phyloP scores from a whole-genome alignment of 306 rosid genomes.

The Medicago lupulina region DNA sequence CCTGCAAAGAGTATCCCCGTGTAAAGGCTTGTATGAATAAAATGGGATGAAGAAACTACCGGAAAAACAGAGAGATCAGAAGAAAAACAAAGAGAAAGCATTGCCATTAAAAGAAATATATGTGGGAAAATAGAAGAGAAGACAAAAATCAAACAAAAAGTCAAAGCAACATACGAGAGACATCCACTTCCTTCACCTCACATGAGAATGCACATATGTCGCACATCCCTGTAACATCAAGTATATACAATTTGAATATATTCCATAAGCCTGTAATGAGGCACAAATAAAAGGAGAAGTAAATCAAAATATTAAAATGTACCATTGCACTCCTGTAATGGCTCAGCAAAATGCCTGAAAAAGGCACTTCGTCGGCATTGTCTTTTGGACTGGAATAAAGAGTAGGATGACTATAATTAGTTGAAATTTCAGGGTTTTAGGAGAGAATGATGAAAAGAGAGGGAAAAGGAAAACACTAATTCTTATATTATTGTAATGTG shows the following conservation, averaged over 20 bases:
- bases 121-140: background rate
- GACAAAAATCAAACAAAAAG: conserved; percentile 37
- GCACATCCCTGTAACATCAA: conserved; percentile 75
- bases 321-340: conserved; percentile 89
- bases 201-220: conserved; percentile 83
- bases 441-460: conserved; percentile 35
- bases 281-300: conserved; percentile 20
- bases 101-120: conserved; percentile 12
- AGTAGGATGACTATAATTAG: conserved; percentile 26
- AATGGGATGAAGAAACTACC: conserved; percentile 28
- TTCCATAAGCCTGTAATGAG: conserved; percentile 12
- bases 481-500: background rate
- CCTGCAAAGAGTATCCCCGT: conserved; percentile 61
- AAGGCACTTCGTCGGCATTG: conserved; percentile 83
- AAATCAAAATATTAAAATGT: conserved; percentile 35
- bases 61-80: conserved; percentile 4
- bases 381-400: conserved; percentile 70
- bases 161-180: conserved; percentile 60
- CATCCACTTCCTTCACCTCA: conserved; percentile 79
- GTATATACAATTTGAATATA: conserved; percentile 30
- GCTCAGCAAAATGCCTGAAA: conserved; percentile 91
- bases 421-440: conserved; percentile 19
- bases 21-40: conserved; percentile 34
- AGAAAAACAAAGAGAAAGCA: conserved; percentile 25
- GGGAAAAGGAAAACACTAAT: background rate